Evolutionary conservation across 106 monocot genomes (phyloP), one percentile per base, ranked within the genome.

Genomic region (Chionographis japonica): DNA sequence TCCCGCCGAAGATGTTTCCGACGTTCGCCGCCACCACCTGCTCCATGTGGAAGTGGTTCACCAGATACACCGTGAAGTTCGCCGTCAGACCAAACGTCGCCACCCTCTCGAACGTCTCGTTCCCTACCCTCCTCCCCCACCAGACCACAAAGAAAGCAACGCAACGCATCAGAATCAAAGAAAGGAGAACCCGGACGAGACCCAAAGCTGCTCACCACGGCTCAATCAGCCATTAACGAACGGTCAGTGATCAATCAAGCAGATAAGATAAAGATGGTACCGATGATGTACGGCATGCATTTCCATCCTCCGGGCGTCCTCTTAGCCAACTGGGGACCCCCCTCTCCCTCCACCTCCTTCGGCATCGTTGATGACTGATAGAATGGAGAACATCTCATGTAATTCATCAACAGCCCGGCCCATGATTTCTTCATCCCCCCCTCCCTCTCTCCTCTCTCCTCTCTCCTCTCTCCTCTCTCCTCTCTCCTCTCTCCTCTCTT

Each of bases 41-140:
- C 38, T 53, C n/a, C 68, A 85, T 59, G 65, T 77, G 56, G 60
- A 80, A 80, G 35, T 40, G 57, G 18, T 46, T 80, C 43, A 73
- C 60, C 51, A 85, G 56, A 54, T 77, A 85, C n/a, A 85, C 69
- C 1, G 73, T 73, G 7, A 85, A 65, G 60, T 85, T 85, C 20
- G 80, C 72, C 58, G 80, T 76, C 35, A 74, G n/a, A 3, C 84
- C 84, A 37, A 70, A 60, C 35, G 61, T 71, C 50, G 76, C 80
- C 54, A 85, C 68, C 54, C 72, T 73, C 76, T 85, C 84, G 27
- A 85, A 77, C 46, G 80, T 77, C 70, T 85, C 79, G 14, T 80
- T 85, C 17, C 84, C 84, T 85, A 49, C 6, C 12, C 4, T 4
- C 8, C 8, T 27, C 27, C 27, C 27, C 27, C 27, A 27, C 27